Evolutionary conservation across 2,329 filamentous ascomycete genomes (phyloP).

Genomic region (Cadophora luteo-olivacea): DNA sequence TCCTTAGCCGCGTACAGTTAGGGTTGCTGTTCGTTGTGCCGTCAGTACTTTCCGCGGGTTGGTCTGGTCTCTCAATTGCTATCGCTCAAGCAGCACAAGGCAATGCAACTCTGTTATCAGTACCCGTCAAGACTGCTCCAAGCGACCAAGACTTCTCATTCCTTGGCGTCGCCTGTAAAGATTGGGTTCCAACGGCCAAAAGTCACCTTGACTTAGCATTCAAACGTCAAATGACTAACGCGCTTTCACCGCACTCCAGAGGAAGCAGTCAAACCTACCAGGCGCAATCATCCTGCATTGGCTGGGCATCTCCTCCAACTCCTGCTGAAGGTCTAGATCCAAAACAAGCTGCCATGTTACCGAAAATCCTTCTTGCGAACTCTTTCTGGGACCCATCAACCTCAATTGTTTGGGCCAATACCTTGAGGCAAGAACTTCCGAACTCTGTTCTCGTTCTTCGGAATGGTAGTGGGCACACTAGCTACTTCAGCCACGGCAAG

Average conservation of each 20-base stretch:
- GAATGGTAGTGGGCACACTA: constrained; percentile 50
- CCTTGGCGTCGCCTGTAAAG: background rate
- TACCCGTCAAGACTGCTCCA: background rate
- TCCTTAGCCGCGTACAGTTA: background rate
- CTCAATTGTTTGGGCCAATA: constrained; percentile 47
- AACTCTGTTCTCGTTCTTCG: constrained; percentile 48
- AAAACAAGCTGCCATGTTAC: constrained; percentile 31
- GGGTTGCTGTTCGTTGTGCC: background rate
- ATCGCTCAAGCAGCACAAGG: constrained; percentile 1
- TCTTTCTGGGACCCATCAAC: constrained; percentile 50
- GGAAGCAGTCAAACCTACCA: constrained; percentile 47
- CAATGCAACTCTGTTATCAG: constrained; percentile 7
- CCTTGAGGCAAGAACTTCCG: constrained; percentile 37
- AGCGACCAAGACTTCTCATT: background rate
- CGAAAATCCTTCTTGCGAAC: constrained; percentile 49
- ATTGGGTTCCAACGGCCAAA: background rate
- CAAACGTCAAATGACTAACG: constrained; percentile 37
- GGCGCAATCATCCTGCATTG: constrained; percentile 46
- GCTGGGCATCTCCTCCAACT: constrained; percentile 20
- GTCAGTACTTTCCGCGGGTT: background rate
- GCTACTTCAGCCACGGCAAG: constrained; percentile 44
- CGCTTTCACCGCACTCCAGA: constrained; percentile 46
- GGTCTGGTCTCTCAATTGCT: background rate
- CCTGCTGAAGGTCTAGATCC: background rate
- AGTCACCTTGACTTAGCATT: background rate